Evolutionary conservation across 352 stramenopile species (phyloP).

Genomic region (Pythium volutum): DNA sequence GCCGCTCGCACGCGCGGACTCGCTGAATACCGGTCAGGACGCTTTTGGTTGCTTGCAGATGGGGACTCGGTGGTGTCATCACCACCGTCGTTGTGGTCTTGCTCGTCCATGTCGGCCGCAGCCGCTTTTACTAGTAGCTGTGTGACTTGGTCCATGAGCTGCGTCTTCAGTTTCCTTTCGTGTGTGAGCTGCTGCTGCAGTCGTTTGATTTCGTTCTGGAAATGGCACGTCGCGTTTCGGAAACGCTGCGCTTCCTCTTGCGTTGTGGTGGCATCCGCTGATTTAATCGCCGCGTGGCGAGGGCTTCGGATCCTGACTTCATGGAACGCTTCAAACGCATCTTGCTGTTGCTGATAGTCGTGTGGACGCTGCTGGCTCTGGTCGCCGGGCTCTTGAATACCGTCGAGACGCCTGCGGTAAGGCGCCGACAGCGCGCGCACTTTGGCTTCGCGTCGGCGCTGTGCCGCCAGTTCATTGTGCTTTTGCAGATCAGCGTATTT

Average conservation of each 20-base stretch:
- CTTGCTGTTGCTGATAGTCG: constrained; percentile 38
- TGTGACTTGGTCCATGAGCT: constrained; percentile 46
- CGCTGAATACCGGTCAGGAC: background rate
- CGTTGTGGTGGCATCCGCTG: constrained; percentile 5
- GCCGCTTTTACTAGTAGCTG: constrained; percentile 29
- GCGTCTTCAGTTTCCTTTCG: constrained; percentile 44
- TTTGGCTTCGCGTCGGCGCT: constrained; percentile 45
- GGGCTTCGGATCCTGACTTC: constrained; percentile 26
- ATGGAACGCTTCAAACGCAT: constrained; percentile 34
- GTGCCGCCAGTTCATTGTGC: constrained; percentile 35
- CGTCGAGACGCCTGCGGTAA: constrained; percentile 21
- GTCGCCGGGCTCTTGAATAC: background rate
- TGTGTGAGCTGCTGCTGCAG: constrained; percentile 55
- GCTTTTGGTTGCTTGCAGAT: background rate
- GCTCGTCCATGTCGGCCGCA: background rate
- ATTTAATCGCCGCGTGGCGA: background rate
- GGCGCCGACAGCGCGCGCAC: constrained; percentile 44
- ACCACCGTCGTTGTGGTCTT: background rate
- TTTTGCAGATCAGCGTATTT: constrained; percentile 45
- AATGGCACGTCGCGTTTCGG: constrained; percentile 47
- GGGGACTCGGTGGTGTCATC: background rate
- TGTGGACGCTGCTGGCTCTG: background rate
- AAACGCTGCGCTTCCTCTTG: constrained; percentile 22
- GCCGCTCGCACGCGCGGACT: constrained; percentile 30
- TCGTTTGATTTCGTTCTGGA: constrained; percentile 65